Evolutionary conservation across 129 eudicot genomes (phyloP), one percentile per base, ranked within the genome.

Genomic region (Dittrichia graveolens): DNA sequence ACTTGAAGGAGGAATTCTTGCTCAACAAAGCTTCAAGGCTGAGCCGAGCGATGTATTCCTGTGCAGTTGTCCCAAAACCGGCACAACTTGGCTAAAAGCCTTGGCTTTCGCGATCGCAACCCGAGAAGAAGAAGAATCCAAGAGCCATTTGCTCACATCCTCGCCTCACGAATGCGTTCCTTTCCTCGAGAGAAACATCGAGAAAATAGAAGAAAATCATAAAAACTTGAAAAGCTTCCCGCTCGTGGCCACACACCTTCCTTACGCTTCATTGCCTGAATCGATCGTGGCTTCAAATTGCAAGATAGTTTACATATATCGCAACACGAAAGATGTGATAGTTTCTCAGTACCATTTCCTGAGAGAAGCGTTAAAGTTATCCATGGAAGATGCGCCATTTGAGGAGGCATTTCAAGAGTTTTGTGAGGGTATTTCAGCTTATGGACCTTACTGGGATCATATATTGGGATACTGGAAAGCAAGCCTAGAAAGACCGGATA

Each of bases 1-100:
- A 11, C 42, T 58, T 0, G 42, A 58, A 16, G 42, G 42, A 34
- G 42, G 16, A 58, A 11, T 58, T 34, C 0, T 10, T 40, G 63
- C 63, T 58, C 63, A 58, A 58, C 63, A 34, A 34, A 58, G 16
- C 42, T 58, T 58, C 2, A 34, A 58, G 42, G 63, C 63, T 11
- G 45, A 42, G 45, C 45, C 45, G 0, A 42, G 45, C 8, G 45
- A 42, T 42, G 45, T 24, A 24, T 24, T 24, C 31, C 31, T 24
- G 31, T 24, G 31, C 31, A 24, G 31, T 24, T 24, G 31, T 42
- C 45, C 45, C 3, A 42, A 42, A 42, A 42, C 45, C 8, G 45
- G 45, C 45, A 42, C 45, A 42, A 42, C 45, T 42, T 42, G 45
- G 45, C 45, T 42, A 3, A 42, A 42, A 7, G 5, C 45, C 45